Percentiles rank a stretch among this genome's conserved stretches.
Conservation (phyloP, 23 red algal genomes). For the Pyropia yezoensis region DNA sequence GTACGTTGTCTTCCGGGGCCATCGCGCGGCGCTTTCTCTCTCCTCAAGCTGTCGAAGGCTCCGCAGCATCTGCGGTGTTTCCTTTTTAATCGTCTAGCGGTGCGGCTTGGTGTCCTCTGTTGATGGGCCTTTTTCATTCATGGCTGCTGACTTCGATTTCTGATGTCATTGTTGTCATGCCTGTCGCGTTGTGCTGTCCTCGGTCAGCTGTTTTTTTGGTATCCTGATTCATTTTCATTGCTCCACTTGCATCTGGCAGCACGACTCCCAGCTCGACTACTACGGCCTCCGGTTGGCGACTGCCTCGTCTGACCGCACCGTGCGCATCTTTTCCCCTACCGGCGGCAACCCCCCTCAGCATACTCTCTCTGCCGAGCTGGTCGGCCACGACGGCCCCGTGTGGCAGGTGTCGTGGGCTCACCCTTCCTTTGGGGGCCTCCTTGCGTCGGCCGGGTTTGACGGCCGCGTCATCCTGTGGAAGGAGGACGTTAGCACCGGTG, state of each 20-base stretch:
- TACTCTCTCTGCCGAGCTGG: conserved; percentile 57
- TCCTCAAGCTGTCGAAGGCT: no score
- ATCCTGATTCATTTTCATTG: not conserved
- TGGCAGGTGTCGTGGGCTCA: conserved; percentile 98
- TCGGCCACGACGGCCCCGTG: conserved; percentile 81
- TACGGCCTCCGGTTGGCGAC: conserved; percentile 90
- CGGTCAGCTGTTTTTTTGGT: not conserved
- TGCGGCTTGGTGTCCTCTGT: not conserved
- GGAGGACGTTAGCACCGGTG: conserved; percentile 28
- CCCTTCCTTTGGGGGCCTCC: conserved; percentile 70
- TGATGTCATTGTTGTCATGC: no score
- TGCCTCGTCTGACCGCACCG: conserved; percentile 77
- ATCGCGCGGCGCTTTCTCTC: not conserved
- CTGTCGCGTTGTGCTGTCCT: no score
- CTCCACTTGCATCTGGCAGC: conserved; percentile 4
- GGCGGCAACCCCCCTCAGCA: not conserved
- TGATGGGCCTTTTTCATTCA: not conserved
- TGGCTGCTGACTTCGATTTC: no score
- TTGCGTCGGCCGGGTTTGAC: conserved; percentile 82
- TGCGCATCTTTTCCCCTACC: conserved; percentile 55
- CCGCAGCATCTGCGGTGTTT: no score
- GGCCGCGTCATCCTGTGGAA: conserved; percentile 84
- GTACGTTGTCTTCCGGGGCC: not conserved
- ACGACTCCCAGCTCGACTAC: conserved; percentile 94
- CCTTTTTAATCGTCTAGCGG: no score